These are phyloP conservation scores for Fusarium brachygibbosum DNA, from an alignment of 2,329 filamentous ascomycete species.

Conservation along the genomic window DNA sequence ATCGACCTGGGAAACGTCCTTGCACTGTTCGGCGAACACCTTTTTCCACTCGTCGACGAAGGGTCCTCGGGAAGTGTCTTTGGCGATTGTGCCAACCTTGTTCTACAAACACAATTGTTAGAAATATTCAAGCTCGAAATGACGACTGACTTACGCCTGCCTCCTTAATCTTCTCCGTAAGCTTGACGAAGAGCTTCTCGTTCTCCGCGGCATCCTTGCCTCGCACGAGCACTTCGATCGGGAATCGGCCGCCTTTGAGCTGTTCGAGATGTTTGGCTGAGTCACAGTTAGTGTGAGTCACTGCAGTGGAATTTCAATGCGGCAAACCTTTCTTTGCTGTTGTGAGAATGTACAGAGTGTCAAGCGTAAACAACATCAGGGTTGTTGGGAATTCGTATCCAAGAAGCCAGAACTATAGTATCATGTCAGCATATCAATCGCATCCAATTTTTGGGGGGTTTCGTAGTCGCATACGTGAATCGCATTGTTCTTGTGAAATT, in stretches of 20 bases:
- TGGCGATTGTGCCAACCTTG: constrained; percentile 88
- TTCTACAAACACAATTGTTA: constrained; percentile 66
- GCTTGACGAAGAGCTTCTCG: constrained; percentile 87
- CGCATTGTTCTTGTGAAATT: constrained; percentile 95
- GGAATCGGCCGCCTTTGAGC: constrained; percentile 91
- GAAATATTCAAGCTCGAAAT: constrained; percentile 11
- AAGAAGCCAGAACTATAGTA: constrained; percentile 89
- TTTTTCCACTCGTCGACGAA: constrained; percentile 98
- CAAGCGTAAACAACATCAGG: constrained; percentile 89
- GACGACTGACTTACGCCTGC: constrained; percentile 76
- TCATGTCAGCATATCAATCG: constrained; percentile 35
- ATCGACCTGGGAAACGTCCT: constrained; percentile 91
- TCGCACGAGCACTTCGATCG: constrained; percentile 90
- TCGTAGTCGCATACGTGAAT: constrained; percentile 78
- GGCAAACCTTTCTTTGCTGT: constrained; percentile 94
- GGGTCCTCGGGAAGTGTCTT: constrained; percentile 86
- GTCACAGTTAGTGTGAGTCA: constrained; percentile 51
- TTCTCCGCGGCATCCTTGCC: constrained; percentile 94
- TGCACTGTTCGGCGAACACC: constrained; percentile 79
- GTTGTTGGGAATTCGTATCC: constrained; percentile 99
- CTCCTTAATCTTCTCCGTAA: constrained; percentile 87
- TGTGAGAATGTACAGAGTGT: constrained; percentile 91
- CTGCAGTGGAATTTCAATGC: neutral
- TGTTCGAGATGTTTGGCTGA: constrained; percentile 92
- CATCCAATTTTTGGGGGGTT: neutral